phyloP scores from a whole-genome alignment of 1,139 yeast genomes.

The Zhuliangozyma blackwelliae region DNA sequence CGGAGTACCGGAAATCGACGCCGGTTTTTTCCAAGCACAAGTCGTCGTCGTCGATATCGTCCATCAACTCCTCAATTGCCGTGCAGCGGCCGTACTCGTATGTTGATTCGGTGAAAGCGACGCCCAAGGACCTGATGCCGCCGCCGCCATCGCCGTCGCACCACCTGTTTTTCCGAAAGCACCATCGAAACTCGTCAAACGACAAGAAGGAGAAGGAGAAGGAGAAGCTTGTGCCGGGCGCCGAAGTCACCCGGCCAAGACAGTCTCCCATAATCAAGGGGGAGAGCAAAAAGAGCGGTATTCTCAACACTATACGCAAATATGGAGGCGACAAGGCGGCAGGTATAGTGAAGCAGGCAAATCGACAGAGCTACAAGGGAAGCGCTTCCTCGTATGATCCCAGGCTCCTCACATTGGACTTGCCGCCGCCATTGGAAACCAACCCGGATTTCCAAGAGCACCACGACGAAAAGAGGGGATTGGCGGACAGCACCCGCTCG shows the following conservation, averaged over 20 bases:
- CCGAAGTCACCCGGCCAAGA: slow-evolving; percentile 3
- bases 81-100: slow-evolving; percentile 52
- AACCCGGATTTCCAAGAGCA: slow-evolving; percentile 5
- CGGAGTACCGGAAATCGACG: slow-evolving; percentile 31
- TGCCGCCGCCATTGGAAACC: slow-evolving; percentile 7
- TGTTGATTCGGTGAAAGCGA: slow-evolving; percentile 31
- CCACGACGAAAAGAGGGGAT: slow-evolving; percentile 1
- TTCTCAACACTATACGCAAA: slow-evolving; percentile 39
- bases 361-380: slow-evolving; percentile 3
- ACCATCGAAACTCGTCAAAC: slow-evolving; percentile 53
- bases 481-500: slow-evolving; percentile 5
- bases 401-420: slow-evolving; percentile 6
- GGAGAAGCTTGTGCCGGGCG: slow-evolving; percentile 2
- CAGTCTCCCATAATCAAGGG: slow-evolving; percentile 4
- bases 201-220: slow-evolving; percentile 23
- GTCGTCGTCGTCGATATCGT: slow-evolving; percentile 19
- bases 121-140: slow-evolving; percentile 16
- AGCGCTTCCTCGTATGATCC: slow-evolving; percentile 1
- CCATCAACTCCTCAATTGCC: slow-evolving; percentile 17
- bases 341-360: slow-evolving; percentile 25
- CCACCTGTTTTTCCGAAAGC: slow-evolving; percentile 55
- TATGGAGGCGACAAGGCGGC: slow-evolving; percentile 42
- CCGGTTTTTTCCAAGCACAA: slow-evolving; percentile 25
- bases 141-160: slow-evolving; percentile 27
- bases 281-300: slow-evolving; percentile 30